These are phyloP conservation scores for Xylaria sp. DNA, from an alignment of 2,329 filamentous ascomycete genomes.

Conservation along the genomic window DNA sequence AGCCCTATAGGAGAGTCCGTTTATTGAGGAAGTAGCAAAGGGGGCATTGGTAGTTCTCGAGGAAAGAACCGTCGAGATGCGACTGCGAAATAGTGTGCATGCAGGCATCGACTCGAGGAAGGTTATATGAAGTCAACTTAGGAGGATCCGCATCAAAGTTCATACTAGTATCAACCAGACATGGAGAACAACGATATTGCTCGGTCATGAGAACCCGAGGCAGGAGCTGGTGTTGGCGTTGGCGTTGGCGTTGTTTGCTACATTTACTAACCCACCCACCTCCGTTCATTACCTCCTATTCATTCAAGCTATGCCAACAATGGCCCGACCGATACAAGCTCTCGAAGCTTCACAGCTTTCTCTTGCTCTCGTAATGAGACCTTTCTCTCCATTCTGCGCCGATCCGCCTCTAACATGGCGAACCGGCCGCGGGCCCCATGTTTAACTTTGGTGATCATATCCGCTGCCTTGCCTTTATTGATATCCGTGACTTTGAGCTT, in stretches of 20 bases:
- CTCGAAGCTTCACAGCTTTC: conserved; percentile 55
- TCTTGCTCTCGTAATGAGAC: conserved; percentile 54
- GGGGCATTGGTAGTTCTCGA: neutral
- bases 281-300: neutral
- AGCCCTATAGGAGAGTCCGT: neutral
- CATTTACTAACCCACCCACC: conserved; percentile 5
- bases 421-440: conserved; percentile 80
- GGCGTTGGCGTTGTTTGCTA: conserved; percentile 17
- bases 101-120: neutral
- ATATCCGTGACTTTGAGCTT: conserved; percentile 66
- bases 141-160: neutral
- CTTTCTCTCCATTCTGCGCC: conserved; percentile 59
- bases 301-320: conserved; percentile 48
- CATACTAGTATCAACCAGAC: neutral
- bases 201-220: neutral
- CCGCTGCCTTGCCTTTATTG: conserved; percentile 82
- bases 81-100: neutral
- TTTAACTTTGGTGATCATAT: conserved; percentile 93
- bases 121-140: neutral
- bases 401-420: conserved; percentile 62
- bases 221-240: too few species aligned
- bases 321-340: conserved; percentile 68
- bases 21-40: neutral
- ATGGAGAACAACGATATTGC: conserved; percentile 11
- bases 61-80: conserved; percentile 10